Evolutionary conservation across 1,139 yeast species (phyloP).

Genomic region (Candida sojae): DNA sequence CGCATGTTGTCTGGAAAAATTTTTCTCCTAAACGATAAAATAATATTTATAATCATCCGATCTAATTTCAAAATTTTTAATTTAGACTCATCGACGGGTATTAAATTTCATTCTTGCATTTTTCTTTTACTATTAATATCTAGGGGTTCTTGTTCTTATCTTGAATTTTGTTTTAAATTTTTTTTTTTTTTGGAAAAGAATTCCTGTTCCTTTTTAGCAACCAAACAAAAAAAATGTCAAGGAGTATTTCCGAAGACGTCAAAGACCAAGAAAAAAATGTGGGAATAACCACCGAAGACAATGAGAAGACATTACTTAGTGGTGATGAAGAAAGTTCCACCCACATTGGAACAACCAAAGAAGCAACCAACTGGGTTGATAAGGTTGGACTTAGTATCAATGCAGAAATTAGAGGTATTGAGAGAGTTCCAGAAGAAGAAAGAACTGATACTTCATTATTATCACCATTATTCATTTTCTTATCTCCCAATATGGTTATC

Average conservation of each 20-base stretch:
- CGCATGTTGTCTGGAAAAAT: neutral
- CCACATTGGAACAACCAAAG: neutral
- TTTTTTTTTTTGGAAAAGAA: neutral
- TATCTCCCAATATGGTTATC: slow-evolving; percentile 34
- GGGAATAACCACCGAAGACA: neutral
- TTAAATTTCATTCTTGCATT: neutral
- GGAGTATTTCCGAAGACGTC: neutral
- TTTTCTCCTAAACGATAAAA: neutral
- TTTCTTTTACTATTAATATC: no score
- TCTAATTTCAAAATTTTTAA: neutral
- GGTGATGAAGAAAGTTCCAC: neutral
- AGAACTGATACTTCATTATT: slow-evolving; percentile 27
- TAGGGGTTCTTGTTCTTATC: neutral
- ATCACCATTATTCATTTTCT: slow-evolving; percentile 29
- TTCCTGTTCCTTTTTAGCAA: neutral
- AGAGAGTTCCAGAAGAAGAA: slow-evolving; percentile 46
- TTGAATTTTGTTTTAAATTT: neutral
- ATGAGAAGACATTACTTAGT: neutral
- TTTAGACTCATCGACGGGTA: neutral
- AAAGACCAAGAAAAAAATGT: slow-evolving; percentile 2
- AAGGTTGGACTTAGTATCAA: slow-evolving; percentile 32
- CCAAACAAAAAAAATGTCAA: neutral
- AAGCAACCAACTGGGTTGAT: slow-evolving; percentile 23
- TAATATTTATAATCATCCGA: neutral
- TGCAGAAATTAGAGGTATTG: slow-evolving; percentile 51